phyloP scores from a whole-genome alignment of 345 rosid species.

The Populus nigra region DNA sequence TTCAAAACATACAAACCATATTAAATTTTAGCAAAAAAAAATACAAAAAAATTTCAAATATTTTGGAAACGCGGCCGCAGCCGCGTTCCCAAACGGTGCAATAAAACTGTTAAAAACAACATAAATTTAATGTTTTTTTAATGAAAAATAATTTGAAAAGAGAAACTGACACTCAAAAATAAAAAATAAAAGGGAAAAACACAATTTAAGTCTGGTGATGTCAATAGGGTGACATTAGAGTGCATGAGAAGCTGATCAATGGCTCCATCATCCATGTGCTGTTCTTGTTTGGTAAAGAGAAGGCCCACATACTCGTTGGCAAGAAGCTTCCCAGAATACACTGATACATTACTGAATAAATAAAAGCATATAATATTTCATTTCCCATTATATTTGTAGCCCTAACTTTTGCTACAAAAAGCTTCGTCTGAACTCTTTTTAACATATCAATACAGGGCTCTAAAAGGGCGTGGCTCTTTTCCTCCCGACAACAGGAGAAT shows the following conservation, averaged over 20 bases:
- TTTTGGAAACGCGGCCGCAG: no score
- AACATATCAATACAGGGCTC: neutral
- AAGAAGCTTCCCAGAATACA: neutral
- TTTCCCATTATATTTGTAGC: neutral
- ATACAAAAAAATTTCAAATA: no score
- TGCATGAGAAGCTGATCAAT: neutral
- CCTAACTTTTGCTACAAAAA: constrained; percentile 15
- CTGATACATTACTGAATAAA: no score
- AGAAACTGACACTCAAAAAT: neutral
- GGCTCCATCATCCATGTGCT: neutral
- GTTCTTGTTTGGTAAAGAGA: neutral
- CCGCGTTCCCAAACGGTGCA: no score
- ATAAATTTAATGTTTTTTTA: no score
- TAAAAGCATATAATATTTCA: neutral
- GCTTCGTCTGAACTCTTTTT: constrained; percentile 29
- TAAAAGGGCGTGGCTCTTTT: neutral
- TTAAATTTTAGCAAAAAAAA: no score
- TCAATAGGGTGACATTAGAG: neutral
- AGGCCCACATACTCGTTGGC: constrained; percentile 14
- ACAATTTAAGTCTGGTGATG: neutral
- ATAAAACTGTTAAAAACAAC: no score
- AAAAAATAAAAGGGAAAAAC: neutral
- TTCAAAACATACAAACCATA: no score
- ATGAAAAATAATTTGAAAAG: no score
- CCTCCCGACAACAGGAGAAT: neutral